phyloP scores from a whole-genome alignment of 257 asterid genomes.

The Solanum stenotomum region DNA sequence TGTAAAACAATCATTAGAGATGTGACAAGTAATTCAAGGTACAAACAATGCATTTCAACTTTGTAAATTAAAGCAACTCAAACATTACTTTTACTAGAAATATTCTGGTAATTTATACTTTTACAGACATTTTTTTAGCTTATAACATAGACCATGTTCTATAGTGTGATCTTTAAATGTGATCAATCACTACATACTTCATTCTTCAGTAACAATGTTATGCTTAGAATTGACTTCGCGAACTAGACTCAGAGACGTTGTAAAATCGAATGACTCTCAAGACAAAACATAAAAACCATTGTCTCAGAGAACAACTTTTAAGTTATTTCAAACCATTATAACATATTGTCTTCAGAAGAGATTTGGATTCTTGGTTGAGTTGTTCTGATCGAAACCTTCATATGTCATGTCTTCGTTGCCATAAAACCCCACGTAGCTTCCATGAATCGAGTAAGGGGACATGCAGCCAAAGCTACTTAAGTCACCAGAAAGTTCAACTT shows the following conservation, averaged over 20 bases:
- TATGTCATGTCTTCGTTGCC: slow-evolving; percentile 24
- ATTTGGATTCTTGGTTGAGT: slow-evolving; percentile 12
- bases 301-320: slow-evolving; percentile 12
- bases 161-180: background rate
- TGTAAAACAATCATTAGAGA: background rate
- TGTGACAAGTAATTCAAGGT: background rate
- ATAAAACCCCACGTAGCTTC: slow-evolving; percentile 21
- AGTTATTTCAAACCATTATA: background rate
- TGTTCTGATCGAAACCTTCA: slow-evolving; percentile 14
- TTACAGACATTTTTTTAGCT: background rate
- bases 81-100: background rate
- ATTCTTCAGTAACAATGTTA: background rate
- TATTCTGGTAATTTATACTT: background rate
- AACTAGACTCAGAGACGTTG: background rate
- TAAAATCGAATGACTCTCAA: slow-evolving; percentile 1
- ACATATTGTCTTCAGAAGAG: slow-evolving; percentile 11
- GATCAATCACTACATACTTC: background rate
- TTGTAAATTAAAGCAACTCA: background rate
- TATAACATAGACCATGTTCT: background rate
- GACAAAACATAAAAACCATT: slow-evolving; percentile 24
- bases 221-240: background rate
- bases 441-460: slow-evolving; percentile 30
- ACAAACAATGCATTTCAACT: background rate
- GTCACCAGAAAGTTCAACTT: slow-evolving; percentile 18
- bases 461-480: slow-evolving; percentile 13